These are phyloP conservation scores for Helicostylum pulchrum DNA, from an alignment of 192 early-diverging fungal species.

Conservation along the genomic window DNA sequence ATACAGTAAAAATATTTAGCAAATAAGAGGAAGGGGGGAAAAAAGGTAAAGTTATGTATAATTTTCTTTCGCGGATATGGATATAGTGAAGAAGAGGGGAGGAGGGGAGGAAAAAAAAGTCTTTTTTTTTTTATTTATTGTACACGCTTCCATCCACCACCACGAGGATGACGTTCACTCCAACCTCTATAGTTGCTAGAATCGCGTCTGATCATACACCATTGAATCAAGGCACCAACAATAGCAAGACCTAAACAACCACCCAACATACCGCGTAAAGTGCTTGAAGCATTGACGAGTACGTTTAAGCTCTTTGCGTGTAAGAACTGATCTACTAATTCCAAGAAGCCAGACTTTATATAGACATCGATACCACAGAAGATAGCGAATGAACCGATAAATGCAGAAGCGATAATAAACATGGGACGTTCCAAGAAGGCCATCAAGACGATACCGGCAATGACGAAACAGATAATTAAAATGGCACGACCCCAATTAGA, in stretches of 20 bases:
- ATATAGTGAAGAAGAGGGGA: not conserved
- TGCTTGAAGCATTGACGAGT: slow-evolving; percentile 34
- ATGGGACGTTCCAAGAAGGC: slow-evolving; percentile 61
- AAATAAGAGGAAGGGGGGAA: no score
- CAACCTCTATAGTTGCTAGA: slow-evolving; percentile 23
- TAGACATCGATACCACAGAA: slow-evolving; percentile 82
- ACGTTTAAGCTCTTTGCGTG: slow-evolving; percentile 34
- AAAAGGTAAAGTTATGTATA: not conserved
- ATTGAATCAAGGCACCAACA: slow-evolving; percentile 68
- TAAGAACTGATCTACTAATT: slow-evolving; percentile 56
- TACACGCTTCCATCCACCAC: slow-evolving; percentile 22
- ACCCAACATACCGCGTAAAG: slow-evolving; percentile 71
- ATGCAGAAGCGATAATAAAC: slow-evolving; percentile 67
- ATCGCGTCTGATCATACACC: slow-evolving; percentile 43
- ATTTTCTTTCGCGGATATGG: no score
- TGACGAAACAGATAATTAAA: slow-evolving; percentile 60
- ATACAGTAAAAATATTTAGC: no score
- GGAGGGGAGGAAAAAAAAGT: not conserved
- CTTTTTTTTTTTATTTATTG: slow-evolving; percentile 5
- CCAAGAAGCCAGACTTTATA: slow-evolving; percentile 68
- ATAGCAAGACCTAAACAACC: slow-evolving; percentile 60
- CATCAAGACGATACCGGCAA: slow-evolving; percentile 62
- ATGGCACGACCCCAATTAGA: slow-evolving; percentile 62
- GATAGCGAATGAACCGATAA: slow-evolving; percentile 78
- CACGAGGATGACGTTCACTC: slow-evolving; percentile 15